Percentiles rank a stretch among this genome's conserved stretches.
These are phyloP conservation scores for Coemansia aciculifera DNA, from an alignment of 192 early-diverging fungal genomes.

Conservation along the genomic window DNA sequence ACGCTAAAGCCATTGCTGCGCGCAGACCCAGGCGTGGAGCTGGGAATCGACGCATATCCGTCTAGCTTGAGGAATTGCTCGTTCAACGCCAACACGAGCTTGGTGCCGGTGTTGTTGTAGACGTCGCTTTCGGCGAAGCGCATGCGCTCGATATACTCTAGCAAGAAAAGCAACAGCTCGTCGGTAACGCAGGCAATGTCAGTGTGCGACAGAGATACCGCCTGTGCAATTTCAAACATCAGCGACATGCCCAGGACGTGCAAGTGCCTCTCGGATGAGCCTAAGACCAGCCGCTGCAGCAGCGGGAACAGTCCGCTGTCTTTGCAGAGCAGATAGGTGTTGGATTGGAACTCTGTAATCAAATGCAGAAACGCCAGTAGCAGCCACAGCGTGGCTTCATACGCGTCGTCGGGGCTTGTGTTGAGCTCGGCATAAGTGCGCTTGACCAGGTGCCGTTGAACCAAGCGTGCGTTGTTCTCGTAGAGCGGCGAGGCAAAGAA, in stretches of 20 bases:
- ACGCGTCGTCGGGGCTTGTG: constrained; percentile 14
- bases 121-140: constrained; percentile 53
- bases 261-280: constrained; percentile 24
- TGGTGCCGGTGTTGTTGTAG: constrained; percentile 55
- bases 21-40: background rate
- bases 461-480: constrained; percentile 52
- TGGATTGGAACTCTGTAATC: constrained; percentile 45
- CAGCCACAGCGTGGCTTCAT: constrained; percentile 39
- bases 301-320: constrained; percentile 50
- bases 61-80: constrained; percentile 37
- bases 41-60: constrained; percentile 16
- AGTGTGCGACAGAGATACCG: constrained; percentile 36
- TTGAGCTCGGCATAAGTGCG: constrained; percentile 49
- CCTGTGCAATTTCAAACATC: constrained; percentile 55
- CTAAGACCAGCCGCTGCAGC: constrained; percentile 35
- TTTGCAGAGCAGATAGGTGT: constrained; percentile 44
- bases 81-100: constrained; percentile 52
- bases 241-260: constrained; percentile 54
- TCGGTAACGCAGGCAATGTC: constrained; percentile 38
- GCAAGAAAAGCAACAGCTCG: constrained; percentile 34
- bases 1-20: constrained; percentile 5
- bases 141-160: constrained; percentile 54
- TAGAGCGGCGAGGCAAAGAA: constrained; percentile 54
- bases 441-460: constrained; percentile 52
- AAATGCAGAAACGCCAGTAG: constrained; percentile 47